Evolutionary conservation across 345 rosid genomes (phyloP).

Genomic region (Citrus cavaleriei): DNA sequence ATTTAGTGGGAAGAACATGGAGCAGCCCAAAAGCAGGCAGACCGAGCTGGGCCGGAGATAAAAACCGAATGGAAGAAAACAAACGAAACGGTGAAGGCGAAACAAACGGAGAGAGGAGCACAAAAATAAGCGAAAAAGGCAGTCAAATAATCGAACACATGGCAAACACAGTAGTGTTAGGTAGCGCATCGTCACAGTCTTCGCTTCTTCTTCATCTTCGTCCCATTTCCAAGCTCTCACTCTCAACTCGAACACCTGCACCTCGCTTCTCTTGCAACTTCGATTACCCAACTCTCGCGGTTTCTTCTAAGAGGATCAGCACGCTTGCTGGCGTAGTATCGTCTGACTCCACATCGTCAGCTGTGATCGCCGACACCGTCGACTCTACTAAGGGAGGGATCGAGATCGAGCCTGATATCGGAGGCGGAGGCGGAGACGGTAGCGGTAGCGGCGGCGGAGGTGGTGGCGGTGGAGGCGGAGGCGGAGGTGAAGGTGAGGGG

Average conservation of each 20-base stretch:
- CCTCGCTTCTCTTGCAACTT: neutral
- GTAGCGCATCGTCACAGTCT: constrained; percentile 29
- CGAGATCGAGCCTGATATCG: constrained; percentile 18
- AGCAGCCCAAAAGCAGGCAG: neutral
- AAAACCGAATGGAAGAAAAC: neutral
- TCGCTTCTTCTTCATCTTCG: constrained; percentile 30
- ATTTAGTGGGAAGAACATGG: accelerated
- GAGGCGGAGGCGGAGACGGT: constrained; percentile 6
- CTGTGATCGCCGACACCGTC: constrained; percentile 17
- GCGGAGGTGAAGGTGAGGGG: constrained; percentile 27
- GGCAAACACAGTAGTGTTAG: constrained; percentile 27
- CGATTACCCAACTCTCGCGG: neutral
- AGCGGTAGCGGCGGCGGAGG: constrained; percentile 14
- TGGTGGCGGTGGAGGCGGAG: neutral
- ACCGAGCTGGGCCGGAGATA: neutral
- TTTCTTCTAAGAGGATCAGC: constrained; percentile 15
- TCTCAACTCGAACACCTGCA: neutral
- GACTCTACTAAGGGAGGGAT: constrained; percentile 24
- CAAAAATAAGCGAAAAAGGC: neutral
- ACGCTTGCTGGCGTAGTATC: constrained; percentile 16
- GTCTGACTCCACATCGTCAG: constrained; percentile 25
- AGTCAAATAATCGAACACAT: constrained; percentile 4
- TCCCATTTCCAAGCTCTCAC: constrained; percentile 16
- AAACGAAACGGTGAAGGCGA: neutral
- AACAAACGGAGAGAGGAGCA: neutral